A percentile compares a stretch with the other conserved stretches of the same genome.
phyloP scores from a whole-genome alignment of 495 filamentous ascomycete species.

The Aspergillus coremiiformis region DNA sequence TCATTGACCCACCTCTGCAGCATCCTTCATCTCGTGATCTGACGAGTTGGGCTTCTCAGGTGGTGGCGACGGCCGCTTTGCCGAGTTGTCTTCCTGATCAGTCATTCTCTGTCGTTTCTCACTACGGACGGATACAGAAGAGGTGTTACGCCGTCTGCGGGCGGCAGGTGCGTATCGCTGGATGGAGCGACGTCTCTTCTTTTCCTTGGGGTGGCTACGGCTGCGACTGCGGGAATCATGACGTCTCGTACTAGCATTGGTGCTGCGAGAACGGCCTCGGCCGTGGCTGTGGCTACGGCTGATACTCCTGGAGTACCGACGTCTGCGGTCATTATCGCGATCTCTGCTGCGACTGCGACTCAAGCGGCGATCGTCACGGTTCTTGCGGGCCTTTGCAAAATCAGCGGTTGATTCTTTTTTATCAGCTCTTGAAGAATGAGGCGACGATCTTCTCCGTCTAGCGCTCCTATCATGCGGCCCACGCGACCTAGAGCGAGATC shows the following conservation, averaged over 20 bases:
- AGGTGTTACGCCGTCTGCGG: slow-evolving; percentile 43
- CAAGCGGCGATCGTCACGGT: slow-evolving; percentile 32
- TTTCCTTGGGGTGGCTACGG: slow-evolving; percentile 32
- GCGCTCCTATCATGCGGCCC: slow-evolving; percentile 17
- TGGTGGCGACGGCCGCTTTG: slow-evolving; percentile 39
- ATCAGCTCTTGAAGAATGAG: slow-evolving; percentile 34
- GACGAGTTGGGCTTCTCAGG: slow-evolving; percentile 20
- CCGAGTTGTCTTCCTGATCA: slow-evolving; percentile 51
- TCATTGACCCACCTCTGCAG: slow-evolving; percentile 46
- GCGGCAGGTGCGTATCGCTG: slow-evolving; percentile 45
- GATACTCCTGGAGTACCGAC: slow-evolving; percentile 34
- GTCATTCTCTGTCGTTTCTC: slow-evolving; percentile 47
- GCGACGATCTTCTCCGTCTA: slow-evolving; percentile 37
- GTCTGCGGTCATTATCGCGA: slow-evolving; percentile 26
- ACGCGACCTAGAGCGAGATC: slow-evolving; percentile 41
- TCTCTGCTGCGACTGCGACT: slow-evolving; percentile 36
- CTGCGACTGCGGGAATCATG: slow-evolving; percentile 23
- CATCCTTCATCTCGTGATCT: slow-evolving; percentile 20
- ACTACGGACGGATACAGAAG: slow-evolving; percentile 45
- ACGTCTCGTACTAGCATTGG: slow-evolving; percentile 25
- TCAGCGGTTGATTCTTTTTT: slow-evolving; percentile 39
- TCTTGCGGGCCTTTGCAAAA: slow-evolving; percentile 40
- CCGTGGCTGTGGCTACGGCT: slow-evolving; percentile 39
- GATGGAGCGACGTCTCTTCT: slow-evolving; percentile 45
- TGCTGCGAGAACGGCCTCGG: slow-evolving; percentile 34